phyloP scores from a whole-genome alignment of 2,329 filamentous ascomycete genomes.

The Hypoxylon sp. region DNA sequence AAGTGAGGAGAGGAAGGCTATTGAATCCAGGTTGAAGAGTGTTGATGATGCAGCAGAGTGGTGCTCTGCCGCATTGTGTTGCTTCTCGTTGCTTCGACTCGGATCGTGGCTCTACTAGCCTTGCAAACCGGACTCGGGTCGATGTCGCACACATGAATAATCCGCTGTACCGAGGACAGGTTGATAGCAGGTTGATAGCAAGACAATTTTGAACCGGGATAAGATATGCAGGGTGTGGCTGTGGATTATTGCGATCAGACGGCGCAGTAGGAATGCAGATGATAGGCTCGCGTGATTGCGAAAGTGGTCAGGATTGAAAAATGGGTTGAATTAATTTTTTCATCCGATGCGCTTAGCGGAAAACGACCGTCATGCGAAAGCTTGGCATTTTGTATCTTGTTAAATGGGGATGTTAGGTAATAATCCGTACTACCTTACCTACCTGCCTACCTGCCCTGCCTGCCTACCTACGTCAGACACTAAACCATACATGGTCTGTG shows the following conservation, averaged over 20 bases:
- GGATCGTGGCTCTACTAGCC: constrained; percentile 12
- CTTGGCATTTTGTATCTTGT: too few species aligned
- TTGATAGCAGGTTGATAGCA: constrained; percentile 16
- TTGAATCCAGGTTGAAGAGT: constrained; percentile 65
- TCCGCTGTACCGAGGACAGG: constrained; percentile 3
- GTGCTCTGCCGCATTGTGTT: constrained; percentile 65
- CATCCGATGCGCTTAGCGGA: not conserved
- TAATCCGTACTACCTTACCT: too few species aligned
- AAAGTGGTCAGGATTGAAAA: constrained; percentile 18
- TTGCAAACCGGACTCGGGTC: constrained; percentile 19
- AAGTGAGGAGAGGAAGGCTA: constrained; percentile 52
- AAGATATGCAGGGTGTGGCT: constrained; percentile 13
- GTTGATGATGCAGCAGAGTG: constrained; percentile 62
- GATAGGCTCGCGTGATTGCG: constrained; percentile 35
- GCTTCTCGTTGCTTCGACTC: constrained; percentile 27
- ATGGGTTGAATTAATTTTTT: constrained; percentile 26
- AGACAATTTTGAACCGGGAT: not conserved
- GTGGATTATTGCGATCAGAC: constrained; percentile 4
- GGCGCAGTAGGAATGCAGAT: constrained; percentile 19
- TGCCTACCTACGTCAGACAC: too few species aligned
- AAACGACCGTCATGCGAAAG: constrained; percentile 16
- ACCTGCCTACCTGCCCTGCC: too few species aligned
- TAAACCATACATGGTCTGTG: constrained; percentile 25
- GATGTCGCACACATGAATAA: constrained; percentile 27
- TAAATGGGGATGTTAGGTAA: too few species aligned